phyloP scores from a whole-genome alignment of 2,329 filamentous ascomycete genomes.

The Pyrenochaeta sp. region DNA sequence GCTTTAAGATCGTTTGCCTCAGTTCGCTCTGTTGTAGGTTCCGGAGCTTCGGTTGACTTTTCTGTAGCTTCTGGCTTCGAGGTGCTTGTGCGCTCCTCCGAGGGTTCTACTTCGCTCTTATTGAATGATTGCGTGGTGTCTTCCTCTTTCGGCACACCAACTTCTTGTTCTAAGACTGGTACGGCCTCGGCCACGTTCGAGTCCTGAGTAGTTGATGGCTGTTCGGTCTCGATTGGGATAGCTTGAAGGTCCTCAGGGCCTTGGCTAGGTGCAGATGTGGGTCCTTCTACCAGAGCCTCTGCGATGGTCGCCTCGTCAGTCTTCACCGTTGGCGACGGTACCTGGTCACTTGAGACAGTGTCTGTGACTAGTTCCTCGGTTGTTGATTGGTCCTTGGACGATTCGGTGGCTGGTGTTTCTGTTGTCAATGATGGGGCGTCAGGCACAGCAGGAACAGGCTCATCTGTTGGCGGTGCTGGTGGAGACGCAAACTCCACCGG shows the following conservation, averaged over 20 bases:
- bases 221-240: conserved; percentile 9
- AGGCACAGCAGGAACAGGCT: conserved; percentile 27
- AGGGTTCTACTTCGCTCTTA: background rate
- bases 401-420: conserved; percentile 27
- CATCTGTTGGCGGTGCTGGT: conserved; percentile 29
- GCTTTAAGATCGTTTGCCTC: background rate
- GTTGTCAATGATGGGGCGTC: conserved; percentile 25
- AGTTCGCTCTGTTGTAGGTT: background rate
- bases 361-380: conserved; percentile 26
- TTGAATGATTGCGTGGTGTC: conserved; percentile 1
- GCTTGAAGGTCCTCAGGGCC: conserved; percentile 12
- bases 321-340: conserved; percentile 2
- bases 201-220: conserved; percentile 12
- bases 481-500: conserved; percentile 37
- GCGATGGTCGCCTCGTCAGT: conserved; percentile 24
- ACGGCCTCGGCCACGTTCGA: conserved; percentile 9
- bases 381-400: conserved; percentile 23
- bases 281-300: conserved; percentile 24
- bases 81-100: background rate
- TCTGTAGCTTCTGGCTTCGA: conserved; percentile 3
- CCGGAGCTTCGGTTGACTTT: background rate
- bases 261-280: conserved; percentile 27
- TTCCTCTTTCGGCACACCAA: conserved; percentile 18
- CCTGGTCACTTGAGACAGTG: conserved; percentile 1
- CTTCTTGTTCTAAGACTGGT: conserved; percentile 10